Evolutionary conservation across 306 rosid genomes (phyloP), one percentile per base, ranked within the genome.

Genomic region (Cicer bijugum): DNA sequence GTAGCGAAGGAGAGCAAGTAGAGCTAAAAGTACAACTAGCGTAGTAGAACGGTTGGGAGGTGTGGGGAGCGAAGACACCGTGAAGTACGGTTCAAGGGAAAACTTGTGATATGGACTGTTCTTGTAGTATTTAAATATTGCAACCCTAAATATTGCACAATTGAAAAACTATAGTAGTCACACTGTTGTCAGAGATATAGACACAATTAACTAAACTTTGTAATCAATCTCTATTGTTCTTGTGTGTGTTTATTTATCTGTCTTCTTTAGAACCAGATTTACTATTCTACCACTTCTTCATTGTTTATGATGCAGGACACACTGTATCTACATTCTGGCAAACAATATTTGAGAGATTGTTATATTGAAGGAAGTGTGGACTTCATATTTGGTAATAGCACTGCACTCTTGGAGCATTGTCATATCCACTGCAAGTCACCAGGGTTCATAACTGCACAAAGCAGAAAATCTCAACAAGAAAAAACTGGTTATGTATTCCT

Each of bases 341-440:
- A 91, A 77, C 96, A 88, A 45, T 91, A 86, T 84, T 74, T 93
- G 69, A 93, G 71, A 83, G 96, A 93, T 83, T 93, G 98, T 79
- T 93, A 93, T 40, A 82, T 89, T 51, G 98, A 93, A 88, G 98
- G 98, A 84, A 93, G 96, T 11, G 97, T 93, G 63, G 98, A 93
- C 82, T 91, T 93, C 78, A 86, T 89, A 43, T 93, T 93, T 63
- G 98, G 97, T 59, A 89, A 88, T 70, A 90, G 98, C 86, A 91
- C 97, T 65, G 97, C 92, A 12, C 89, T 93, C 78, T 82, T 93
- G 78, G 97, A 91, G 68, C 93, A 85, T 75, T 91, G 98, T 63
- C 97, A 89, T 75, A 72, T 91, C 75, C 96, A 91, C 81, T 88
- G 98, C 89, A 93, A 91, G 82, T 69, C 92, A 45, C 76, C 72